Percentiles rank a stretch among this genome's conserved stretches.
These are phyloP conservation scores for Carex sylvatica DNA, from an alignment of 202 grass and related monocot species.

Conservation along the genomic window DNA sequence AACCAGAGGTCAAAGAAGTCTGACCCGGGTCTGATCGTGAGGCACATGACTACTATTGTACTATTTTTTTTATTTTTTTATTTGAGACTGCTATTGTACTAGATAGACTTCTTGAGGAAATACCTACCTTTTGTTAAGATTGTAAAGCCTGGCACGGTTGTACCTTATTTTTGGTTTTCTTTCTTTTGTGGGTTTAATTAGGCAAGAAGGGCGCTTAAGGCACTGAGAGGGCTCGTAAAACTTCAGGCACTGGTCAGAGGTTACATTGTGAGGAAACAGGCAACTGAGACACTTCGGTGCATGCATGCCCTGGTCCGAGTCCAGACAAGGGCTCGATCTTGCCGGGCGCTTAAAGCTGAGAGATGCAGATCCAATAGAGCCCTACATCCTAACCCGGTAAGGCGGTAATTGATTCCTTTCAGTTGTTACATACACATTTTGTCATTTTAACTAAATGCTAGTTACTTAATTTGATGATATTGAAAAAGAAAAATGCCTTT, in stretches of 20 bases:
- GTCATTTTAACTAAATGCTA: not conserved
- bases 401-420: slow-evolving; percentile 5
- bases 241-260: slow-evolving; percentile 55
- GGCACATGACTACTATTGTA: too few species aligned
- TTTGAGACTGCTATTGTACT: too few species aligned
- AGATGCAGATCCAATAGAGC: not conserved
- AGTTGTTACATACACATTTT: not conserved
- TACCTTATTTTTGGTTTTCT: not conserved
- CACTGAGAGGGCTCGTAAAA: slow-evolving; percentile 51
- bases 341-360: slow-evolving; percentile 42
- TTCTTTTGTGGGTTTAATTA: not conserved
- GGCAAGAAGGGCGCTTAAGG: slow-evolving; percentile 51
- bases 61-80: too few species aligned
- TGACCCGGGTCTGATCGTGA: not conserved
- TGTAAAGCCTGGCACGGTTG: not conserved
- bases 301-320: slow-evolving; percentile 50
- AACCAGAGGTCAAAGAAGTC: slow-evolving; percentile 14
- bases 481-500: not conserved
- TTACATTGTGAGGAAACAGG: slow-evolving; percentile 51
- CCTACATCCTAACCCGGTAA: slow-evolving; percentile 1
- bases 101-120: too few species aligned
- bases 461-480: slow-evolving; percentile 5
- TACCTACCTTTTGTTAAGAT: slow-evolving; percentile 1
- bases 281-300: slow-evolving; percentile 43
- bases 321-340: slow-evolving; percentile 43